These are phyloP conservation scores for Nepenthes alata DNA, from an alignment of 179 eudicot species.

Conservation along the genomic window DNA sequence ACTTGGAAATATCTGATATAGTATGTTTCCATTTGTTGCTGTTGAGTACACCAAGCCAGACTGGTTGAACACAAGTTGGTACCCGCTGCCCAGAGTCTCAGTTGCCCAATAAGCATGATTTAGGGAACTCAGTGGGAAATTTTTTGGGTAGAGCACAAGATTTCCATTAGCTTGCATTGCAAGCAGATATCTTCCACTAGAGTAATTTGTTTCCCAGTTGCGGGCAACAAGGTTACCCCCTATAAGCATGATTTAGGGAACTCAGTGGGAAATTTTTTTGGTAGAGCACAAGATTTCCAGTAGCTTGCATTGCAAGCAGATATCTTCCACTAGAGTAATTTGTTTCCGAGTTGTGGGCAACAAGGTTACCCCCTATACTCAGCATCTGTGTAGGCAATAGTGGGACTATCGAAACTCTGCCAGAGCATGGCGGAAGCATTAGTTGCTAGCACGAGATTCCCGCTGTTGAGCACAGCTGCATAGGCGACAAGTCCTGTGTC, in stretches of 20 bases:
- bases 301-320: constrained; percentile 9
- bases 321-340: constrained; percentile 32
- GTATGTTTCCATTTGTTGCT: constrained; percentile 13
- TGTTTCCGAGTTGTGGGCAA: constrained; percentile 17
- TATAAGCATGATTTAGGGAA: not conserved
- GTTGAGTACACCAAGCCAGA: constrained; percentile 13
- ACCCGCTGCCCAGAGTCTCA: constrained; percentile 4
- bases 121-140: constrained; percentile 5
- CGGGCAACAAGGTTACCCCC: constrained; percentile 13
- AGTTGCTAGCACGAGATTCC: constrained; percentile 22
- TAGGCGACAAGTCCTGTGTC: not conserved
- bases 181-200: constrained; percentile 24
- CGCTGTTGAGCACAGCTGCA: constrained; percentile 29
- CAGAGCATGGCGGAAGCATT: constrained; percentile 12
- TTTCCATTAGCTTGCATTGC: constrained; percentile 17
- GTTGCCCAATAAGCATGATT: constrained; percentile 1
- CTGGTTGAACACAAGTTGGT: constrained; percentile 5
- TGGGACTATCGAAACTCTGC: constrained; percentile 30
- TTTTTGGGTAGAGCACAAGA: constrained; percentile 16
- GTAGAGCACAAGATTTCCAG: constrained; percentile 21
- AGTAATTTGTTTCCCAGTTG: constrained; percentile 21
- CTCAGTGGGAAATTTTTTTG: constrained; percentile 9
- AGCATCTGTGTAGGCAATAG: constrained; percentile 26
- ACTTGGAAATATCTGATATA: constrained; percentile 6
- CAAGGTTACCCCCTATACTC: constrained; percentile 2